A percentile compares a stretch with the other conserved stretches of the same genome.
These are phyloP conservation scores for Rhodotorula sp. DNA, from an alignment of 1,284 basidiomycete species.

Conservation along the genomic window DNA sequence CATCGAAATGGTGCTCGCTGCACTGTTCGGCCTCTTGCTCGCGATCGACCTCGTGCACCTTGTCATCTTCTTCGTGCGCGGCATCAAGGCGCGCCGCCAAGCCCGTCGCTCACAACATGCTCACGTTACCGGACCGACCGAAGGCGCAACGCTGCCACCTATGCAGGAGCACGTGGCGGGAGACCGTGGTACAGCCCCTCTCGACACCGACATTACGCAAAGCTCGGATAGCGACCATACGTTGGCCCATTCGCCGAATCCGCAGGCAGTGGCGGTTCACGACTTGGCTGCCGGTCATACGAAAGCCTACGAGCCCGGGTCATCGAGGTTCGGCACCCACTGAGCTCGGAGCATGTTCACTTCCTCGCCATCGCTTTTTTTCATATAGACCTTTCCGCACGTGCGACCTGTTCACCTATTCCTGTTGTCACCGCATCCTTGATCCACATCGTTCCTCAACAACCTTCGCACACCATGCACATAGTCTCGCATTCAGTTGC, in stretches of 20 bases:
- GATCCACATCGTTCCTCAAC: too few species aligned
- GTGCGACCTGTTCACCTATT: too few species aligned
- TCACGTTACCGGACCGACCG: neutral
- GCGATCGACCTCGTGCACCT: constrained; percentile 41
- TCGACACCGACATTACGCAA: neutral
- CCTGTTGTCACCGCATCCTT: too few species aligned
- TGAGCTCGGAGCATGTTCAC: too few species aligned
- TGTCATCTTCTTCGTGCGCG: constrained; percentile 22
- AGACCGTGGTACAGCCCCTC: neutral
- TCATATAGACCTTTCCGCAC: too few species aligned
- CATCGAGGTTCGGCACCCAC: neutral
- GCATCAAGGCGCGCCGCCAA: constrained; percentile 13
- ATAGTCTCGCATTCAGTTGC: too few species aligned
- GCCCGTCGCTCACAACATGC: neutral
- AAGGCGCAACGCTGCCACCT: neutral
- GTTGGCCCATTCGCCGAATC: neutral
- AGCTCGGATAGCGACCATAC: neutral
- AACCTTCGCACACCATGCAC: too few species aligned
- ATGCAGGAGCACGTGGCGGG: neutral
- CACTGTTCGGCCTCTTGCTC: constrained; percentile 44
- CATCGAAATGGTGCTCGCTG: constrained; percentile 44
- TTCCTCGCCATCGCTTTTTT: too few species aligned
- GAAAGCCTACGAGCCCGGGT: neutral
- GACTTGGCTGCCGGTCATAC: neutral
- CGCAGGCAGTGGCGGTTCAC: neutral